Conservation (phyloP, 148 eudicot species). For the Arbutus unedo region DNA sequence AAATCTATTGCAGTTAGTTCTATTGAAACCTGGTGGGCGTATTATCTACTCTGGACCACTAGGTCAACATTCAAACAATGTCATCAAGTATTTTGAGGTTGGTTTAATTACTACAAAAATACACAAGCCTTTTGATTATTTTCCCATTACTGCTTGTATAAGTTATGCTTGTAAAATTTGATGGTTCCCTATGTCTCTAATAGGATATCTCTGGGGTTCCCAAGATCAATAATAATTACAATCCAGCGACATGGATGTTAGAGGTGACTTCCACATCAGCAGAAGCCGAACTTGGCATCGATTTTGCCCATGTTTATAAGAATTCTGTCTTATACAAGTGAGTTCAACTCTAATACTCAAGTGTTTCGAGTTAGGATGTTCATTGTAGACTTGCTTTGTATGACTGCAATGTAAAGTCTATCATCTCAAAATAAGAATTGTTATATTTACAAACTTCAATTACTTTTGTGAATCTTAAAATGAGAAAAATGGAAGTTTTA, state of each 20-base stretch:
- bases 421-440: background rate
- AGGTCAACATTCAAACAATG: too few relatives aligned
- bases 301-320: constrained; percentile 54
- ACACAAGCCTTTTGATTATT: background rate
- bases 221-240: constrained; percentile 58
- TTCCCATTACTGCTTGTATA: background rate
- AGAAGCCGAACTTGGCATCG: constrained; percentile 61
- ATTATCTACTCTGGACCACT: too few relatives aligned
- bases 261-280: constrained; percentile 72
- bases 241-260: constrained; percentile 92
- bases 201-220: constrained; percentile 66
- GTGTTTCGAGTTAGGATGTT: background rate
- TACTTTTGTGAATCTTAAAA: too few relatives aligned
- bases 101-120: too few relatives aligned
- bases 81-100: too few relatives aligned
- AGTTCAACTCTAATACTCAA: constrained; percentile 25
- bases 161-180: background rate
- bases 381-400: background rate
- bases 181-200: background rate
- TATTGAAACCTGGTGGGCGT: too few relatives aligned
- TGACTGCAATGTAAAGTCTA: background rate
- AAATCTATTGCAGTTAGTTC: too few relatives aligned
- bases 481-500: too few relatives aligned
- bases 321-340: constrained; percentile 49
- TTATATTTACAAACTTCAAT: too few relatives aligned